Percentiles rank a stretch among this genome's conserved stretches.
These are phyloP conservation scores for Astrothelium subdiscretum DNA, from an alignment of 495 filamentous ascomycete species.

Conservation along the genomic window DNA sequence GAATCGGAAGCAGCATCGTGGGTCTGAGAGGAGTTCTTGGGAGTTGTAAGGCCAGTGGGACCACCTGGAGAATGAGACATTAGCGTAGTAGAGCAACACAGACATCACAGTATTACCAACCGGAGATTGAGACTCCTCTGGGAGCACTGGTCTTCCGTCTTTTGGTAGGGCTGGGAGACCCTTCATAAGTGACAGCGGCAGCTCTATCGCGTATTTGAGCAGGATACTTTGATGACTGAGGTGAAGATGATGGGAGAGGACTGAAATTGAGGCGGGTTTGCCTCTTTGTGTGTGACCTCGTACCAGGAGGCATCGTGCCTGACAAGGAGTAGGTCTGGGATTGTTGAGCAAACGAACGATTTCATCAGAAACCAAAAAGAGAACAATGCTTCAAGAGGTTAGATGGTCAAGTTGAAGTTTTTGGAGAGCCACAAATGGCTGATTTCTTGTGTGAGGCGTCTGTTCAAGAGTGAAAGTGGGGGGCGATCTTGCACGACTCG, in stretches of 20 bases:
- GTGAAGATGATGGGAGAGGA: conserved; percentile 23
- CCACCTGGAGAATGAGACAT: not conserved
- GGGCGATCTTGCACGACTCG: too few species aligned
- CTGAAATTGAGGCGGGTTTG: conserved; percentile 28
- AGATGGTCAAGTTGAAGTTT: too few species aligned
- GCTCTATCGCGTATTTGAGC: conserved; percentile 18
- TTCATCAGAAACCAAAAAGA: too few species aligned
- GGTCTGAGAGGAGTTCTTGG: not conserved
- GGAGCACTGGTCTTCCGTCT: conserved; percentile 16
- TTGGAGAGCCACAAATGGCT: too few species aligned
- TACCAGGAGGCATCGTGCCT: not conserved
- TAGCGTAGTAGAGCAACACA: not conserved
- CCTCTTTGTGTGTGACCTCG: conserved; percentile 8
- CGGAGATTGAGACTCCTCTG: too few species aligned
- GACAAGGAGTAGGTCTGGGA: too few species aligned
- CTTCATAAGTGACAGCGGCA: conserved; percentile 19
- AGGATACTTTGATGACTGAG: conserved; percentile 13
- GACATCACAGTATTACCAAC: not conserved
- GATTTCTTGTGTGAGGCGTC: too few species aligned
- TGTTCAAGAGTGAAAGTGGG: too few species aligned
- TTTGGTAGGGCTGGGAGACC: conserved; percentile 17
- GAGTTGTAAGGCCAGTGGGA: not conserved
- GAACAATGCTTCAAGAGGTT: too few species aligned
- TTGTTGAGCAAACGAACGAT: too few species aligned
- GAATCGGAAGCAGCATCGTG: not conserved